Conservation (phyloP, 1,284 basidiomycete species). For the Hemileia vastatrix region DNA sequence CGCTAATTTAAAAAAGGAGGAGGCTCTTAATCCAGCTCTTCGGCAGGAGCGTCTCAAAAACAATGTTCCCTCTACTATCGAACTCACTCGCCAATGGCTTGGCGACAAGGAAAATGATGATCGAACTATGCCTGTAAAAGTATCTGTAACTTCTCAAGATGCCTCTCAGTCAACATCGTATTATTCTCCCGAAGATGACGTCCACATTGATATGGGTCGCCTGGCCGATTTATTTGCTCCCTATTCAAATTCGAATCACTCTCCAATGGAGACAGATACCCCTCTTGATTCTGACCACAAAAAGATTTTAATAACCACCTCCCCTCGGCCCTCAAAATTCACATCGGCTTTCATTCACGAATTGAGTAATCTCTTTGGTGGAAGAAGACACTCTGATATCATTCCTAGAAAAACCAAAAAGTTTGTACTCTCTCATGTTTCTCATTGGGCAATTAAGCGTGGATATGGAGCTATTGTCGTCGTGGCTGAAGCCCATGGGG, state of each 20-base stretch:
- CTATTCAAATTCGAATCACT: constrained; percentile 22
- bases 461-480: constrained; percentile 81
- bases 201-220: constrained; percentile 18
- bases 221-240: constrained; percentile 13
- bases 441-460: constrained; percentile 81
- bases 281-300: constrained; percentile 46
- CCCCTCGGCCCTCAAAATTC: constrained; percentile 15
- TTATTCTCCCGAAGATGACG: constrained; percentile 5
- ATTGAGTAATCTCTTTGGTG: constrained; percentile 81
- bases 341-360: constrained; percentile 48
- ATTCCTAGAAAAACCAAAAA: constrained; percentile 80
- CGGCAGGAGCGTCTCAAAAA: constrained; percentile 4
- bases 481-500: constrained; percentile 75
- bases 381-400: constrained; percentile 61
- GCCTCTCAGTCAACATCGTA: too few species aligned
- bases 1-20: constrained; percentile 10
- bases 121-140: constrained; percentile 13
- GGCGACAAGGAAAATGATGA: constrained; percentile 12
- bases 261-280: constrained; percentile 51
- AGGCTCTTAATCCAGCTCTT: constrained; percentile 7
- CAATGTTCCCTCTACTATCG: constrained; percentile 13
- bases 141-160: neutral
- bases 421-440: constrained; percentile 85
- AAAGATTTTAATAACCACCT: constrained; percentile 14
- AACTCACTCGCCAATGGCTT: constrained; percentile 14